phyloP scores from a whole-genome alignment of 768 basidiomycete genomes.

The Macrolepiota dolichaula region DNA sequence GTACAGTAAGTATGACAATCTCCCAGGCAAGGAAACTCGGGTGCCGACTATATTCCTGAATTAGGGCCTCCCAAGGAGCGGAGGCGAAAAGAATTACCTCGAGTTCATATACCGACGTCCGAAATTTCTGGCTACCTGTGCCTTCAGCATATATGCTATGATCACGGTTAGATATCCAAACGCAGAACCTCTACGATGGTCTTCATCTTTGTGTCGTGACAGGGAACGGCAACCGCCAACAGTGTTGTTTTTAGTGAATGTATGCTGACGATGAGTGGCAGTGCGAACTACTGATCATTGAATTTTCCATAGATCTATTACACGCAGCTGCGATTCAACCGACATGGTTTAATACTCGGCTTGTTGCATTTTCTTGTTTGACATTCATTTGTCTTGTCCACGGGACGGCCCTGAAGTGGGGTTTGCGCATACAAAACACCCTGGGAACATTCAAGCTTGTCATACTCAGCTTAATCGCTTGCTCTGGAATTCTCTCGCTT shows the following conservation, averaged over 20 bases:
- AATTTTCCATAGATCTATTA: conserved; percentile 42
- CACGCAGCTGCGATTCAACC: conserved; percentile 48
- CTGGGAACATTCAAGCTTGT: conserved; percentile 63
- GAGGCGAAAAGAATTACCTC: conserved; percentile 76
- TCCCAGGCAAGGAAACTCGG: neutral
- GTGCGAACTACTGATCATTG: neutral
- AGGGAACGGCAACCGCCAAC: conserved; percentile 60
- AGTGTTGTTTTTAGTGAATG: conserved; percentile 75
- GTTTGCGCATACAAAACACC: conserved; percentile 59
- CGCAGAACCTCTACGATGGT: neutral
- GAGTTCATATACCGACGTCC: conserved; percentile 68
- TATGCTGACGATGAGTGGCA: conserved; percentile 16
- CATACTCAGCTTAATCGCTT: conserved; percentile 46
- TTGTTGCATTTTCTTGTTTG: conserved; percentile 52
- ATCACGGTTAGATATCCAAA: conserved; percentile 41
- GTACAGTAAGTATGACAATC: conserved; percentile 46
- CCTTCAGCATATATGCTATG: conserved; percentile 54
- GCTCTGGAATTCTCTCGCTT: conserved; percentile 53
- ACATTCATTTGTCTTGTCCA: conserved; percentile 58
- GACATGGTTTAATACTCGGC: conserved; percentile 43
- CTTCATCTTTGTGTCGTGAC: neutral
- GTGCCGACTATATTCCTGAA: neutral
- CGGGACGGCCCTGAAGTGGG: conserved; percentile 48
- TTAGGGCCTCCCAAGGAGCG: conserved; percentile 66
- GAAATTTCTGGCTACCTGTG: conserved; percentile 56